These are phyloP conservation scores for Colletotrichum euphorbiae DNA, from an alignment of 2,329 filamentous ascomycete species.

Conservation along the genomic window DNA sequence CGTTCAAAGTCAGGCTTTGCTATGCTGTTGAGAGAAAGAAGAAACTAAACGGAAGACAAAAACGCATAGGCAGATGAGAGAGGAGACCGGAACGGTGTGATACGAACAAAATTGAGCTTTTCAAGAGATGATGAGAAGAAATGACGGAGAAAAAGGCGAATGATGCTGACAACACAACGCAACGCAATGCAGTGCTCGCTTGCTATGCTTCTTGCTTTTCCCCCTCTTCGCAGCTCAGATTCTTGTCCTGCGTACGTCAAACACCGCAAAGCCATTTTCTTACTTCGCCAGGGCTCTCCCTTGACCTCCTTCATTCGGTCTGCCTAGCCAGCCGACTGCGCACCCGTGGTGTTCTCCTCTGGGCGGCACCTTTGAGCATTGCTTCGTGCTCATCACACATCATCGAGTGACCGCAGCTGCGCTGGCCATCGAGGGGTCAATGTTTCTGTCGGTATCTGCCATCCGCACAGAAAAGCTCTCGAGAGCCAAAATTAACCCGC, in stretches of 20 bases:
- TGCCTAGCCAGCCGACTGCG: too few relatives aligned
- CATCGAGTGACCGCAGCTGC: too few relatives aligned
- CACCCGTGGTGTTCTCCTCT: too few relatives aligned
- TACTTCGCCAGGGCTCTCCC: too few relatives aligned
- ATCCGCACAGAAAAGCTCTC: too few relatives aligned
- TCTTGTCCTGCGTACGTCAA: neutral
- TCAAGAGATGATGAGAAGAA: neutral
- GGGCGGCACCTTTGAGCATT: too few relatives aligned
- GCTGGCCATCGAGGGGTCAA: too few relatives aligned
- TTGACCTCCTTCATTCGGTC: too few relatives aligned
- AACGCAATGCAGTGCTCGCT: slow-evolving; percentile 36
- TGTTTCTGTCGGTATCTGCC: too few relatives aligned
- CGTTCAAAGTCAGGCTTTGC: slow-evolving; percentile 18
- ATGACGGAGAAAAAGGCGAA: neutral
- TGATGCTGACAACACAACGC: neutral
- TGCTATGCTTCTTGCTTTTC: slow-evolving; percentile 27
- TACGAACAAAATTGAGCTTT: neutral
- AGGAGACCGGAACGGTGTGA: neutral
- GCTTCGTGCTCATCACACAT: too few relatives aligned
- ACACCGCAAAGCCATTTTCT: too few relatives aligned
- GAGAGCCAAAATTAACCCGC: neutral
- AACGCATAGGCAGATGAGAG: neutral
- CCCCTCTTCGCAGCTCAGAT: neutral
- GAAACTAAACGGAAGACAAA: neutral
- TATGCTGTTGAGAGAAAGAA: slow-evolving; percentile 20